Conservation (phyloP, 345 rosid genomes). For the Boechera stricta region DNA sequence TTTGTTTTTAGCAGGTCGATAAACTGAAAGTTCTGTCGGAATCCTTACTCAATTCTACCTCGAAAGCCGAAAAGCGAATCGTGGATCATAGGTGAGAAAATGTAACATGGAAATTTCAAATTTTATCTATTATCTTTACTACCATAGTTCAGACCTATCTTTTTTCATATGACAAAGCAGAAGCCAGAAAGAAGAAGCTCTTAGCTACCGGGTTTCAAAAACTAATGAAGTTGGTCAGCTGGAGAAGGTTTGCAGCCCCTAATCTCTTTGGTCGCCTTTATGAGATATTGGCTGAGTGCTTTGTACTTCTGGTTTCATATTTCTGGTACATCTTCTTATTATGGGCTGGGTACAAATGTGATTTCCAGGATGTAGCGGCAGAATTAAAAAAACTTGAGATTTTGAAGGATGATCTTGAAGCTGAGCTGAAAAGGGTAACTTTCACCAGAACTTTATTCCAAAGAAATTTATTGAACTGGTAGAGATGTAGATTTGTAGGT, state of each 20-base stretch:
- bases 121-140: background rate
- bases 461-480: background rate
- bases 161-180: constrained; percentile 47
- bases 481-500: constrained; percentile 1
- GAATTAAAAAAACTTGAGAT: constrained; percentile 72
- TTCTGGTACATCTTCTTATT: background rate
- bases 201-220: constrained; percentile 73
- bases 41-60: constrained; percentile 73
- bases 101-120: constrained; percentile 4
- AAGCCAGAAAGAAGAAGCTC: constrained; percentile 85
- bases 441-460: constrained; percentile 21
- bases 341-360: constrained; percentile 13
- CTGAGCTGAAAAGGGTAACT: constrained; percentile 64
- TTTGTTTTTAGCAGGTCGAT: constrained; percentile 55
- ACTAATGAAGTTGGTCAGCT: constrained; percentile 75
- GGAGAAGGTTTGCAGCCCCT: constrained; percentile 67
- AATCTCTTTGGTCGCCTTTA: background rate
- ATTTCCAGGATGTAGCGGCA: constrained; percentile 65
- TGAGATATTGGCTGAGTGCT: constrained; percentile 3
- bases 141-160: constrained; percentile 1
- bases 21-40: constrained; percentile 84
- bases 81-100: constrained; percentile 72
- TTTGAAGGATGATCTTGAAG: constrained; percentile 77
- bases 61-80: constrained; percentile 80
- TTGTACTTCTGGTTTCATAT: constrained; percentile 8